Base-by-base conservation (phyloP, 2,329 filamentous ascomycete species). In the Aspergillus neoniger region DNA sequence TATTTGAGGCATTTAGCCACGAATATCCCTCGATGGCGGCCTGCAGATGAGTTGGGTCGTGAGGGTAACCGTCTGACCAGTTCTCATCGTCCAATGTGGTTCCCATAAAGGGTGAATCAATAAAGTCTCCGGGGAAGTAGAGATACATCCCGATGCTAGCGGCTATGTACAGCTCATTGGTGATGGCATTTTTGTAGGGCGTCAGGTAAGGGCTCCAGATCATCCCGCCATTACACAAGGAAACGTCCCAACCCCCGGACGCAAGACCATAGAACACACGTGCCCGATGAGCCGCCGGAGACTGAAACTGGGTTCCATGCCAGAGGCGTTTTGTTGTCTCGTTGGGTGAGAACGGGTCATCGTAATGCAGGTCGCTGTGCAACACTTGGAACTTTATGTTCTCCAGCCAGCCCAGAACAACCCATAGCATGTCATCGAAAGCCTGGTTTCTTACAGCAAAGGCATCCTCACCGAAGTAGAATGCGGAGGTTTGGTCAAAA, bases 161-260 rank as follows among this genome's bases (percentile, higher is more conserved):
- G 0, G 93, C 84, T 62, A 97, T 91, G 77, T 86, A 97, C 1
- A 97, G 84, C 73, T 97, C 87, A 71, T 97, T 97, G 30, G 94
- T 98, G 69, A 98, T 96, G 64, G 94, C 92, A 70, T 98, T 98
- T 73, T 97, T 98, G 80, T 97, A 98, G 0, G 92, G 92, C 41
- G 83, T 76, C 28, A 94, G 79, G 38, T 86, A 85, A 2, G 91
- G 91, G 66, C 91, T 96, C 94, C 94, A 98, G 14, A 87, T 85
- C 90, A 98, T 96, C 48, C 94, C 94, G 21, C 94, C 94, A 4
- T 85, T 85, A 69, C 94, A 98, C 5, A 96, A 83, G 23, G 82
- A 82, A 21, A 85, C 89, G 71, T 96, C 90, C 92, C 93, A 98
- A 5, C 94, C 92, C 10, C 83, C 79, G 5, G 86, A 83, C 5